Evolutionary conservation across 805 yeast species (phyloP), one percentile per base, ranked within the genome.

Genomic region (Lachancea meyersii): DNA sequence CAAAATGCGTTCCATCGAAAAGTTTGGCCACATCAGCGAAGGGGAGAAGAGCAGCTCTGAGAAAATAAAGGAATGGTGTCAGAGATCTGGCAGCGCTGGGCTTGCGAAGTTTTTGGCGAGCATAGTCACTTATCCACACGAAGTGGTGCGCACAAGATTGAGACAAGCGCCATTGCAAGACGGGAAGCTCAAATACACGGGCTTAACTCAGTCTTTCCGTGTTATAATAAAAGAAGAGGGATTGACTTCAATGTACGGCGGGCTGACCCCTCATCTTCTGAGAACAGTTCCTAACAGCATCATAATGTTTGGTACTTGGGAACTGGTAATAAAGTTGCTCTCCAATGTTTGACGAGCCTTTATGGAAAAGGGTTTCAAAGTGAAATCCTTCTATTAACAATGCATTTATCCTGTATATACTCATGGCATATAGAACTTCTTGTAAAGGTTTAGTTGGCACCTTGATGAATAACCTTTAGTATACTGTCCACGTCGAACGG

Each of bases 221-320:
- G 69, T 88, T 23, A 79, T 93, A n/a, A 67, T 87, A 14, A 85
- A 82, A 55, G 96, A 93, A 58, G 98, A 93, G 67, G 98, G 99
- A 1, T 64, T 91, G 40, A 81, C 75, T 6, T 83, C 96, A 10
- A 84, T 93, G 87, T 93, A 93, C 61, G 96, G 99, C 43, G 99
- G 99, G 1, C 72, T 93, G 55, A 93, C 99, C 1, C 97, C 99
- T 3, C 99, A 93, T 66, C 69, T 93, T 56, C 75, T 93, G 69
- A 78, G 98, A 65, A 93, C 98, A 0, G 98, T 93, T 40, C 99
- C 99, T 3, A 93, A 93, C 65, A 85, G 95, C 57, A 88, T 93
- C 60, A 91, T 93, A 53, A 93, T 93, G 98, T 93, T 93, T 70
- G 98, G 99, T 35, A 89, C 97, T 3, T 93, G 97, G 97, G 99